These are phyloP conservation scores for Trapa incisa DNA, from an alignment of 345 rosid species.

Conservation along the genomic window DNA sequence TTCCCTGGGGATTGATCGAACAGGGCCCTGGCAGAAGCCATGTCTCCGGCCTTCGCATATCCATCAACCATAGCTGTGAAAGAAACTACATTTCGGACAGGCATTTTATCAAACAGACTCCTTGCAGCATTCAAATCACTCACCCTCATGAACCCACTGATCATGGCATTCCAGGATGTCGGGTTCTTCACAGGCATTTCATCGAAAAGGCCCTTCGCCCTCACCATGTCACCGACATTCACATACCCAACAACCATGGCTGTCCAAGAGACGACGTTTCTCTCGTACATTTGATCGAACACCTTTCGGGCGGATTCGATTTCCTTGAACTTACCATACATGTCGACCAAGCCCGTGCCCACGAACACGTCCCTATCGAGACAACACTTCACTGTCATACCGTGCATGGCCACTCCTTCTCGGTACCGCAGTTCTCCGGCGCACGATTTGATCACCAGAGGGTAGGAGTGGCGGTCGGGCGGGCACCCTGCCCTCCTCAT, in stretches of 20 bases:
- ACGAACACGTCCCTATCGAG: slow-evolving; percentile 33
- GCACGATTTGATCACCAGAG: slow-evolving; percentile 44
- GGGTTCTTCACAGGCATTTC: slow-evolving; percentile 46
- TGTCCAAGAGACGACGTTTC: slow-evolving; percentile 63
- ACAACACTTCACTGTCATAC: slow-evolving; percentile 31
- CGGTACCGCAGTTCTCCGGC: slow-evolving; percentile 22
- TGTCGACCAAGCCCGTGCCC: slow-evolving; percentile 50
- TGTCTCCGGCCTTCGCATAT: slow-evolving; percentile 31
- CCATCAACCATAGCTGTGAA: slow-evolving; percentile 40
- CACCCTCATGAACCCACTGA: slow-evolving; percentile 32
- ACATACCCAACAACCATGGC: slow-evolving; percentile 53
- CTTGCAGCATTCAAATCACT: slow-evolving; percentile 36
- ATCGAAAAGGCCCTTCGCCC: slow-evolving; percentile 37
- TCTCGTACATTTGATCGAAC: slow-evolving; percentile 47
- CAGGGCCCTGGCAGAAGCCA: slow-evolving; percentile 34
- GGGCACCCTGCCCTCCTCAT: slow-evolving; percentile 31
- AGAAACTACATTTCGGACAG: slow-evolving; percentile 20
- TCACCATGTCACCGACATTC: slow-evolving; percentile 31
- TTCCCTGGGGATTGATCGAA: slow-evolving; percentile 33
- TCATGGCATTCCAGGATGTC: slow-evolving; percentile 55
- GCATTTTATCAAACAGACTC: slow-evolving; percentile 31
- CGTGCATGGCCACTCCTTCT: slow-evolving; percentile 47
- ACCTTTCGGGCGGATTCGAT: slow-evolving; percentile 36
- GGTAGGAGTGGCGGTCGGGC: slow-evolving; percentile 47
- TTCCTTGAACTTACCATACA: slow-evolving; percentile 51